Evolutionary conservation across 345 rosid genomes (phyloP), one percentile per base, ranked within the genome.

Genomic region (Abelmoschus esculentus): DNA sequence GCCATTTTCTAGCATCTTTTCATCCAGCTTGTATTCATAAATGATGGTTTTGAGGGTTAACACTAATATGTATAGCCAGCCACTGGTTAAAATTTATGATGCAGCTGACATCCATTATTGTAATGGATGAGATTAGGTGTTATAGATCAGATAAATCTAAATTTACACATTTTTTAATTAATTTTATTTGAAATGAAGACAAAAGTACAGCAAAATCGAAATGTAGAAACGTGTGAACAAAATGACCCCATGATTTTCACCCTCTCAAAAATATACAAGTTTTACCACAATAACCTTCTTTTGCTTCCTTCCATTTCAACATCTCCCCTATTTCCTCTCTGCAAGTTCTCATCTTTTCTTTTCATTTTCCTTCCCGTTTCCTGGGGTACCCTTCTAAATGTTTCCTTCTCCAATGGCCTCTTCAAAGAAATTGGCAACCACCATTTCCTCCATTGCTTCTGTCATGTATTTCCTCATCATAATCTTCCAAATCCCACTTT

Each of bases 401-500:
- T 42, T 61, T 46, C 26, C 2, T 5, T 9, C 47, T 52, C 0
- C 40, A 49, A 86, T 86, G 95, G 85, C 72, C 72, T 78, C 80
- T 44, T 83, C 92, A 11, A 87, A 70, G 78, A 83, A 81, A 87
- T 76, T 79, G 85, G 96, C 97, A 26, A 68, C 77, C 67, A 29
- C 62, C 69, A 70, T 90, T 64, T 87, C 96, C 42, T 69, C 77
- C 19, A 44, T 82, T 70, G 88, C 97, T 40, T 74, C 83, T 52
- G 74, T 55, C 13, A 14, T 84, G 0, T 81, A 73, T 76, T 74
- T 86, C 64, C 64, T 80, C 67, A 68, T 90, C 81, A 77, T 93
- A 70, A 70, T 90, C 80, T 83, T 90, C 58, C 98, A 89, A 82
- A 68, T 87, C 70, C 90, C 98, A 59, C 92, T 89, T 72, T 93